Conservation (phyloP, 164 flowering plant genomes). For the Cinnamomum micranthum region DNA sequence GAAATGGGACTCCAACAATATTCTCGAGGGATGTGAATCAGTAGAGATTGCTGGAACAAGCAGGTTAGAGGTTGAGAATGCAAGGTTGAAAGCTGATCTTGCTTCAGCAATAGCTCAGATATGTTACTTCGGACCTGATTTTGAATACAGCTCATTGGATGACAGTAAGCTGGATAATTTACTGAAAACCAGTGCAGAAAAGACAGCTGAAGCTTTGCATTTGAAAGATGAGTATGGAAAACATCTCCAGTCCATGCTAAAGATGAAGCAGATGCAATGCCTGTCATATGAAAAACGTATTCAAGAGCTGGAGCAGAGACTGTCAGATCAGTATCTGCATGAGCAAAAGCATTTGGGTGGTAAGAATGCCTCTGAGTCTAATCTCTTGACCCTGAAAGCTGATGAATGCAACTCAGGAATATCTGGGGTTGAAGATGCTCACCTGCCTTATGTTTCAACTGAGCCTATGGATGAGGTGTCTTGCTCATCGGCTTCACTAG, state of each 20-base stretch:
- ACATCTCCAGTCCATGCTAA: slow-evolving; percentile 74
- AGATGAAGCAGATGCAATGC: slow-evolving; percentile 69
- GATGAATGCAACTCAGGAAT: slow-evolving; percentile 60
- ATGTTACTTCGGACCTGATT: slow-evolving; percentile 55
- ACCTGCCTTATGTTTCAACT: slow-evolving; percentile 32
- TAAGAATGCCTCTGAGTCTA: slow-evolving; percentile 38
- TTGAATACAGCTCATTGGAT: slow-evolving; percentile 62
- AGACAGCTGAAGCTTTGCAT: slow-evolving; percentile 89
- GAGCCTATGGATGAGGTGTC: slow-evolving; percentile 93
- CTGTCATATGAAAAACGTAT: slow-evolving; percentile 87
- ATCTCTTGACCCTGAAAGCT: slow-evolving; percentile 33
- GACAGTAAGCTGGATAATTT: slow-evolving; percentile 57
- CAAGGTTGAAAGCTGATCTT: slow-evolving; percentile 90
- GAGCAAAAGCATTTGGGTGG: slow-evolving; percentile 39
- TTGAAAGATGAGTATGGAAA: slow-evolving; percentile 85
- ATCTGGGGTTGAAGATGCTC: slow-evolving; percentile 49
- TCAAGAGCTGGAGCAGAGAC: slow-evolving; percentile 78
- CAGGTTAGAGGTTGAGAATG: slow-evolving; percentile 96
- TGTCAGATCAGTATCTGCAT: slow-evolving; percentile 69
- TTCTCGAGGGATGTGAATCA: slow-evolving; percentile 55
- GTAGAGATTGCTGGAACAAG: slow-evolving; percentile 95
- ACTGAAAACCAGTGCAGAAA: slow-evolving; percentile 65
- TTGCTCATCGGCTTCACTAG: slow-evolving; percentile 49
- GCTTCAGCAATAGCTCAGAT: slow-evolving; percentile 80
- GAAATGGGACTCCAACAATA: slow-evolving; percentile 44